Conservation (phyloP, 192 early-diverging fungal genomes). For the Spizellomyces punctatus region DNA sequence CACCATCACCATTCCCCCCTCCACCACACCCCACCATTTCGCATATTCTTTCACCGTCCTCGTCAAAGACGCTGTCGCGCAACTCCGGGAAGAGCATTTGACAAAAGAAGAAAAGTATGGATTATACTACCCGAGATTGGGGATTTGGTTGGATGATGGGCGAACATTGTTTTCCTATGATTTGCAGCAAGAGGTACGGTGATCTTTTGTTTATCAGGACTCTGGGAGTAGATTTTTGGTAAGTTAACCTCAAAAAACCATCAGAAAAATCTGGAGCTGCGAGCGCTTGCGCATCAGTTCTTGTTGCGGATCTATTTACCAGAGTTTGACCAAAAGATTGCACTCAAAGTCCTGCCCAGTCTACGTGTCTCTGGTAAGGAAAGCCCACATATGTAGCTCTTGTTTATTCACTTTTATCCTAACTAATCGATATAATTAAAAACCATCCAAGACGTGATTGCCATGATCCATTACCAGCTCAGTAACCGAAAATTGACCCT, state of each 20-base stretch:
- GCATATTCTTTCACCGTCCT: slow-evolving; percentile 24
- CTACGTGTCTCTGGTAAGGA: background rate
- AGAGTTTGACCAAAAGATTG: slow-evolving; percentile 41
- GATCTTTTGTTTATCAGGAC: background rate
- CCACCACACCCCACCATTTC: background rate
- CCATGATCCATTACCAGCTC: slow-evolving; percentile 43
- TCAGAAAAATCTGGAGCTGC: slow-evolving; percentile 25
- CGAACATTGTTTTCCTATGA: slow-evolving; percentile 34
- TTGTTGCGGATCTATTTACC: slow-evolving; percentile 32
- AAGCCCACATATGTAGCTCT: no score
- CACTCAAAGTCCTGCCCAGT: slow-evolving; percentile 31
- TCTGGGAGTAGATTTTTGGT: no score
- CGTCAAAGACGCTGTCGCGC: slow-evolving; percentile 26
- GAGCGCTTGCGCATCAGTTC: slow-evolving; percentile 34
- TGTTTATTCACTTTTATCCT: no score
- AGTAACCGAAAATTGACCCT: slow-evolving; percentile 29
- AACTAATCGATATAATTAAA: background rate
- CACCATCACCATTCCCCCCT: slow-evolving; percentile 25
- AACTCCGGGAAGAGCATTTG: slow-evolving; percentile 17
- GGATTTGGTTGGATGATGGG: slow-evolving; percentile 36
- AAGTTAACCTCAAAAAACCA: no score
- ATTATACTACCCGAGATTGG: slow-evolving; percentile 36
- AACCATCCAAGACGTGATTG: slow-evolving; percentile 30
- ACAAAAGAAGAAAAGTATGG: slow-evolving; percentile 21
- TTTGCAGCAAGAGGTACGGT: slow-evolving; percentile 25